These are phyloP conservation scores for Pyricularia pennisetigena DNA, from an alignment of 2,329 filamentous ascomycete species.

Conservation along the genomic window DNA sequence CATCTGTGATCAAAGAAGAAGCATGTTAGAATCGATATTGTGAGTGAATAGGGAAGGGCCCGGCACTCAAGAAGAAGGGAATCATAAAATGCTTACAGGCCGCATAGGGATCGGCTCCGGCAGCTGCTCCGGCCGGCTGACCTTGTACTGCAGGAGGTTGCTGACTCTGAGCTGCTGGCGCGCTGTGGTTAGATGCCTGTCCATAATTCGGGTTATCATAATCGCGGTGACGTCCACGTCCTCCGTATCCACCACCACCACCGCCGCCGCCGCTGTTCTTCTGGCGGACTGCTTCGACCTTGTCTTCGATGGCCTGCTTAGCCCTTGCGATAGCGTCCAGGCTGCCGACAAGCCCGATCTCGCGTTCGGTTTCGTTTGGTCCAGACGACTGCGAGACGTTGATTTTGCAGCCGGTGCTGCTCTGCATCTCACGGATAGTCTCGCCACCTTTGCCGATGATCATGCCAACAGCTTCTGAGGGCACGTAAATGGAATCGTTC, in stretches of 20 bases:
- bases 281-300: conserved; percentile 71
- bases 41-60: not conserved
- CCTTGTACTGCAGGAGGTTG: conserved; percentile 28
- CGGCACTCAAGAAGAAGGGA: not conserved
- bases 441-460: conserved; percentile 93
- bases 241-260: conserved; percentile 29
- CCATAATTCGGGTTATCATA: conserved; percentile 44
- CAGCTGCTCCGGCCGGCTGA: conserved; percentile 29
- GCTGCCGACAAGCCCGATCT: conserved; percentile 76
- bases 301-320: conserved; percentile 80
- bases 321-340: conserved; percentile 70
- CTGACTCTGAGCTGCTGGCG: conserved; percentile 25
- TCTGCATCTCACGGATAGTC: conserved; percentile 91
- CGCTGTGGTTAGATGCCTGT: conserved; percentile 39
- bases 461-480: conserved; percentile 89
- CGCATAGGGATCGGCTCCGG: conserved; percentile 61
- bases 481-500: conserved; percentile 75
- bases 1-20: conserved; percentile 39
- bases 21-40: conserved; percentile 13
- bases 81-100: conserved; percentile 49
- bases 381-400: conserved; percentile 79
- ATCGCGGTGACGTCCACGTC: conserved; percentile 35
- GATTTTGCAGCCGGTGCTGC: conserved; percentile 81
- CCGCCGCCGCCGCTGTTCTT: conserved; percentile 40
- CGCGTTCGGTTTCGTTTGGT: conserved; percentile 68